phyloP scores from a whole-genome alignment of 2,329 filamentous ascomycete species.

The Ophiocordyceps polyrhachis-furcata region DNA sequence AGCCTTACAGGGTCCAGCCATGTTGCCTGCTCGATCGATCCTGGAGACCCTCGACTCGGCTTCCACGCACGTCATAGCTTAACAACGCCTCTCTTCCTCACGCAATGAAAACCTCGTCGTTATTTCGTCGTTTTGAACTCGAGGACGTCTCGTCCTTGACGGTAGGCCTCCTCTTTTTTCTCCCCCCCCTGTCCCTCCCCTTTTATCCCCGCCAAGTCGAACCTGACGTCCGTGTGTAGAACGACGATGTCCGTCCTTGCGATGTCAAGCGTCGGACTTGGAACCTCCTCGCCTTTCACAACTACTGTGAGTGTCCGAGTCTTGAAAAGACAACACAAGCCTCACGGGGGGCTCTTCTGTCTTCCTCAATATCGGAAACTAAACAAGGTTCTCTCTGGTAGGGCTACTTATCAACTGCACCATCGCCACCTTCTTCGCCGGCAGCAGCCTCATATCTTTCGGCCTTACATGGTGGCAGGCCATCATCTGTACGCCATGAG shows the following conservation, averaged over 20 bases:
- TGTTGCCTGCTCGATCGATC: background rate
- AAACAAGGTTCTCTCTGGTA: constrained; percentile 3
- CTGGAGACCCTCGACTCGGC: background rate
- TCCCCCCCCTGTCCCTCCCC: background rate
- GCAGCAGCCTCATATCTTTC: constrained; percentile 21
- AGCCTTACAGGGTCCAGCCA: background rate
- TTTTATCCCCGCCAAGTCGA: too few species aligned
- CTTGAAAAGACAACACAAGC: too few species aligned
- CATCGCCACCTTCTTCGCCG: constrained; percentile 21
- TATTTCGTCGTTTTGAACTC: background rate
- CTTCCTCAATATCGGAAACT: too few species aligned
- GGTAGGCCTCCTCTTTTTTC: background rate
- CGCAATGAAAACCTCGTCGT: background rate
- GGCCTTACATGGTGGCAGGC: constrained; percentile 24
- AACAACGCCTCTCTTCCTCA: background rate
- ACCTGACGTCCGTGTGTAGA: constrained; percentile 11
- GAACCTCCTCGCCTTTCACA: constrained; percentile 22
- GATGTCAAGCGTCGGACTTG: constrained; percentile 22
- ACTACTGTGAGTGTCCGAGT: constrained; percentile 18
- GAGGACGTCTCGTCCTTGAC: constrained; percentile 1
- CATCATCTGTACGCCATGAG: constrained; percentile 14
- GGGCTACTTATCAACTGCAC: constrained; percentile 28
- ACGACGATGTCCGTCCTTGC: constrained; percentile 31
- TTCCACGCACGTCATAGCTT: background rate
- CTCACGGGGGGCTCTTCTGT: too few species aligned